Base-by-base conservation (phyloP, 1,284 basidiomycete species). In the Tylopilus orsonianus region DNA sequence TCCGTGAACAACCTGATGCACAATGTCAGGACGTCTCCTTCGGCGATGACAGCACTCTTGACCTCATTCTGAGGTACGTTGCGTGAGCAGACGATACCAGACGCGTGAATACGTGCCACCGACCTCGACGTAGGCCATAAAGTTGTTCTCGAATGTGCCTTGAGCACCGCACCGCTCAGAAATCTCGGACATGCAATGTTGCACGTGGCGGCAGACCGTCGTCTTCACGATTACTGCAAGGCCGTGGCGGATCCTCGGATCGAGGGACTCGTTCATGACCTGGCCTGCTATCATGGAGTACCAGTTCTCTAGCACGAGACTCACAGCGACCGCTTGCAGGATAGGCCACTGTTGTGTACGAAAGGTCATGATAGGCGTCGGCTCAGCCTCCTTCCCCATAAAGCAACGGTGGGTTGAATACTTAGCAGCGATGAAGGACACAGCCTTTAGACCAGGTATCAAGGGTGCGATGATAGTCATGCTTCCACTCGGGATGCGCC, bases 331-430 rank as follows among this genome's bases (percentile, higher is more conserved):
- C 2, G 74, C 71, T 34, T 78, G 70, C 18, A 73, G 58, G 19
- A 81, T 64, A 5, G 79, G 77, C 68, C 72, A 74, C 46, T 80
- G 77, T 53, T 81, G 79, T 0, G 79, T 81, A n/a, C 79, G 71
- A 65, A 81, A 80, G 7, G 72, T 64, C 42, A 80, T 71, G 58
- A 81, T 78, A 1, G 77, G 76, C 4, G 70, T 59, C 12, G 69
- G 71, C 14, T 56, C 40, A 20, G 61, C 52, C 5, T 62, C 61
- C 55, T 74, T 75, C 1, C 77, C 75, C 32, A 68, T 61, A 40
- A 81, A 60, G 41, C 61, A 71, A 33, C 79, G 71, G 56, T 74
- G 71, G 67, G 74, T 71, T 5, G 78, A 79, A 47, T 81, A 81
- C 37, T 64, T 66, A 14, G 73, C 75, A 2, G 71, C 73, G 37